Percentiles rank a stretch among this genome's conserved stretches.
These are phyloP conservation scores for Bolboschoenoplectus hybrid DNA, from an alignment of 202 grass and related monocot species.

Conservation along the genomic window DNA sequence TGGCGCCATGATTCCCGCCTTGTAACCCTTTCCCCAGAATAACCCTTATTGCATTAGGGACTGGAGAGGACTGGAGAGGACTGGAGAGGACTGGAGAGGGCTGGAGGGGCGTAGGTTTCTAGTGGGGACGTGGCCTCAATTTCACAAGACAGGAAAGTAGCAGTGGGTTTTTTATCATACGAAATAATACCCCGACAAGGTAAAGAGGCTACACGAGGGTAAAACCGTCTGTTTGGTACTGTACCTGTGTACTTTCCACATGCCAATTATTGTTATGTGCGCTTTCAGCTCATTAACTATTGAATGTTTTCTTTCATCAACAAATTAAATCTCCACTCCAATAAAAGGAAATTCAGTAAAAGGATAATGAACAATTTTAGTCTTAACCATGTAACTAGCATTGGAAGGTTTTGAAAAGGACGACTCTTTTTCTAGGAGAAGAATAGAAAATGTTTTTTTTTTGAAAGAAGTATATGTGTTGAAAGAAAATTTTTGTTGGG, in stretches of 20 bases:
- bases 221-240: background rate
- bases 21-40: background rate
- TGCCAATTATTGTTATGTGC: background rate
- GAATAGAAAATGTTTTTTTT: too few relatives aligned
- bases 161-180: too few relatives aligned
- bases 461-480: too few relatives aligned
- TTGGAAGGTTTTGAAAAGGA: too few relatives aligned
- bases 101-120: background rate
- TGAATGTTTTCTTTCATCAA: background rate
- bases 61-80: background rate
- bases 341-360: background rate
- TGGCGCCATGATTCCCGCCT: conserved; percentile 21
- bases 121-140: background rate
- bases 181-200: too few relatives aligned
- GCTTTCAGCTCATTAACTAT: background rate
- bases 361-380: too few relatives aligned
- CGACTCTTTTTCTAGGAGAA: too few relatives aligned
- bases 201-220: background rate
- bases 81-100: too few relatives aligned
- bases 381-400: too few relatives aligned
- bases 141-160: background rate
- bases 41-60: background rate
- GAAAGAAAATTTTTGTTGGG: too few relatives aligned
- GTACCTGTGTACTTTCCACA: background rate
- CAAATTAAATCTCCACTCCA: background rate